Base-by-base conservation (phyloP, 441 rosid genomes). In the Pelargonium myrrhifolium region DNA sequence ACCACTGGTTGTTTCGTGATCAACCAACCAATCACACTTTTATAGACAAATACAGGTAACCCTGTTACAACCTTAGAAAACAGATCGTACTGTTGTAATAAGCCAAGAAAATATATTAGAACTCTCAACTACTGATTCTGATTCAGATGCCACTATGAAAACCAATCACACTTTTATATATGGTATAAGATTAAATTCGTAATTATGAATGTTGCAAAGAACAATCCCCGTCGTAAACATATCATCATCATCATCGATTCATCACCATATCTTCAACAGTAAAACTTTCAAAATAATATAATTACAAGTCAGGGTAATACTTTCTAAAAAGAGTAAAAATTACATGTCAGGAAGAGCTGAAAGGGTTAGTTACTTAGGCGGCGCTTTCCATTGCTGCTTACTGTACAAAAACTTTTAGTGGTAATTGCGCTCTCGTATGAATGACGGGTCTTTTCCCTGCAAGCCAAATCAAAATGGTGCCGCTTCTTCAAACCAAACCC, bases 331-430 rank as follows among this genome's bases (percentile, higher is more conserved):
- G 84, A 74, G 84, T 80, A 73, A 47, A 6, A 73, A 71, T 81
- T 84, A 85, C 89, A 87, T 75, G 79, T 81, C 80, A 56, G 78
- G 82, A 78, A 63, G 68, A 73, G 83, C 77, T 53, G 78, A 82
- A 85, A 82, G 85, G 86, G 78, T 72, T 43, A 60, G 61, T 55
- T 18, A 55, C 8, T 35, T 55, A 17, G 53, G n/a, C 61, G 62
- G 69, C 9, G 65, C 60, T 71, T 70, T 64, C 76, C 77, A 67
- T 24, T 55, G 61, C 37, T 53, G 71, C 78, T 62, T 67, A 62
- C 82, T 82, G 82, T 82, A 76, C 83, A 82, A 69, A 76, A 51
- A n/a, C 59, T 21, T 53, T 40, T 42, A 72, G 60, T 67, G 65
- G 69, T 8, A 24, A 43, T 65, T 71, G 71, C 69, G n/a, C n/a